Conservation (phyloP, 441 rosid species). For the Viola pubescens region DNA sequence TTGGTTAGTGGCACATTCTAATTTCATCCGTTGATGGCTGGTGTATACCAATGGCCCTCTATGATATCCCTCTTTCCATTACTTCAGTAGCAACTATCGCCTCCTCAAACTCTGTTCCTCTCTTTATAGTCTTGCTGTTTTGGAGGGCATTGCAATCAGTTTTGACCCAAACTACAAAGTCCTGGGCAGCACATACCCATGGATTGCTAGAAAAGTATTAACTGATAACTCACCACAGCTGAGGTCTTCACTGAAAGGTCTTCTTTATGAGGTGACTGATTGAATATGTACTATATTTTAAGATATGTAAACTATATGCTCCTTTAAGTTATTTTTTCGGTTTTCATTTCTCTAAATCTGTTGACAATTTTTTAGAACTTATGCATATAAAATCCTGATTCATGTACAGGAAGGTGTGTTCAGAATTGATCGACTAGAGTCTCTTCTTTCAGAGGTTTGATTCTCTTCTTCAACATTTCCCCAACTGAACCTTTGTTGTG, state of each 20-base stretch:
- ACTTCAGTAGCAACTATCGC: background rate
- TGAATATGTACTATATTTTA: background rate
- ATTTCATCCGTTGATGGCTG: background rate
- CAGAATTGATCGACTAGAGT: conserved; percentile 91
- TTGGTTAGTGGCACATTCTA: background rate
- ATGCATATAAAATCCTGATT: conserved; percentile 10
- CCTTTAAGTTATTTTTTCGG: conserved; percentile 3
- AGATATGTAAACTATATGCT: background rate
- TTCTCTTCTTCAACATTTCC: conserved; percentile 6
- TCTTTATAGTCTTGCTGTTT: conserved; percentile 72
- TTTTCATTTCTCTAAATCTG: background rate
- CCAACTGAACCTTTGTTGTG: no score
- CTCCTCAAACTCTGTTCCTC: conserved; percentile 6
- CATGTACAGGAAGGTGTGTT: conserved; percentile 73
- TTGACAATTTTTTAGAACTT: background rate
- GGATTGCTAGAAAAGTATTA: conserved; percentile 90
- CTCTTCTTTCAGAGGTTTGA: conserved; percentile 73
- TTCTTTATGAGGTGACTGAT: conserved; percentile 68
- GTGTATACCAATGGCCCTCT: background rate
- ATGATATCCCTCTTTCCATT: background rate
- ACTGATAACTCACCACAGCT: conserved; percentile 87
- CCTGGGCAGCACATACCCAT: conserved; percentile 92
- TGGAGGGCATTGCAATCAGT: conserved; percentile 92
- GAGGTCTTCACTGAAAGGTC: conserved; percentile 63
- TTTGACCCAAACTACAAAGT: conserved; percentile 84